Conservation (phyloP, 108 stramenopile genomes). For the Nannochloropsis oceanica region DNA sequence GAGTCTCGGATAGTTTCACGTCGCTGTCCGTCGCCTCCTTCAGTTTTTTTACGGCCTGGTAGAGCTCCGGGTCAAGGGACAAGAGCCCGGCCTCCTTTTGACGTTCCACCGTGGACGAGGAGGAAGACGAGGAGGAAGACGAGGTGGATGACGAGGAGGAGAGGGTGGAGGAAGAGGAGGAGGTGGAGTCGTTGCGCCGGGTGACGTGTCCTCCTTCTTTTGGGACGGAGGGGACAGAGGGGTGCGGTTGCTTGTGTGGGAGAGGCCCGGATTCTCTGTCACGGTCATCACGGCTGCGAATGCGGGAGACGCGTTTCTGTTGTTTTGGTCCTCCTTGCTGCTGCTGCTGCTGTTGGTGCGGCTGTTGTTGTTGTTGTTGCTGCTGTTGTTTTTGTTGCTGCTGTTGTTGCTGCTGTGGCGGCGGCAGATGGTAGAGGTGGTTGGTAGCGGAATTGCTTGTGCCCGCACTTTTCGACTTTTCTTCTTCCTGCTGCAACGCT, state of each 20-base stretch:
- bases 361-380: neutral
- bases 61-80: slow-evolving; percentile 9
- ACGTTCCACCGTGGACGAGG: neutral
- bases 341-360: neutral
- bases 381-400: neutral
- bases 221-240: neutral
- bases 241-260: neutral
- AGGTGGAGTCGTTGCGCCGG: neutral
- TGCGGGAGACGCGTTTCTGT: neutral
- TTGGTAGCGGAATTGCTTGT: neutral
- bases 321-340: neutral
- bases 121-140: neutral
- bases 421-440: neutral
- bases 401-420: neutral
- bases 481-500: neutral
- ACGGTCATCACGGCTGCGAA: neutral
- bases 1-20: neutral
- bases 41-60: slow-evolving; percentile 6
- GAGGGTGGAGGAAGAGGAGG: neutral
- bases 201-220: neutral
- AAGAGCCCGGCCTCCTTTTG: neutral
- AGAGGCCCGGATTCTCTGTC: neutral
- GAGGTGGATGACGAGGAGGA: neutral
- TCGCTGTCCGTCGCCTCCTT: neutral
- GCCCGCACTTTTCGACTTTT: neutral